phyloP scores from a whole-genome alignment of 768 basidiomycete genomes.

The Russula emetica region DNA sequence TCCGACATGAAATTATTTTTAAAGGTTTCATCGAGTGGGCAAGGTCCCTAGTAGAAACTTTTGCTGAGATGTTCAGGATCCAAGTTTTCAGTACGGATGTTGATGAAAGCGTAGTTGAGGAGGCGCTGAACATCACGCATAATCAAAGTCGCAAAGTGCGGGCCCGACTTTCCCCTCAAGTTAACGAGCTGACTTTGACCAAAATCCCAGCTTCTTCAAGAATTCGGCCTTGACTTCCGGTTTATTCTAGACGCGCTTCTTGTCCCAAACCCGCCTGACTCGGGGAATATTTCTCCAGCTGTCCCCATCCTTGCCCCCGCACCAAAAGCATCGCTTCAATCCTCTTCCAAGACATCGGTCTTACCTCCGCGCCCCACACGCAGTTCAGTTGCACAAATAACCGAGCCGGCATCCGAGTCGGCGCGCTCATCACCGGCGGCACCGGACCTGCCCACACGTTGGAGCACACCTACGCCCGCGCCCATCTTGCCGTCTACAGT shows the following conservation, averaged over 20 bases:
- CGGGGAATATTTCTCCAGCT: slow-evolving; percentile 30
- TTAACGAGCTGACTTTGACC: not conserved
- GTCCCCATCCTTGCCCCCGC: slow-evolving; percentile 28
- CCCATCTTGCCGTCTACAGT: not conserved
- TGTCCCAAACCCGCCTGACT: slow-evolving; percentile 39
- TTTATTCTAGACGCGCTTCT: slow-evolving; percentile 82
- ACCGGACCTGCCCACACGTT: slow-evolving; percentile 1
- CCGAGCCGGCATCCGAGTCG: not conserved
- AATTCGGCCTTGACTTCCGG: slow-evolving; percentile 91
- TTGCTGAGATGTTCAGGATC: slow-evolving; percentile 78
- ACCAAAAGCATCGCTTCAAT: slow-evolving; percentile 34
- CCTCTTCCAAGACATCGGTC: slow-evolving; percentile 17
- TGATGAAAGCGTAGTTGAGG: slow-evolving; percentile 64
- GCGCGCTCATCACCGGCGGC: slow-evolving; percentile 14
- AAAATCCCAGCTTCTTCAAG: slow-evolving; percentile 66
- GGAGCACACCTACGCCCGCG: not conserved
- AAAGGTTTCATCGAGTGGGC: slow-evolving; percentile 95
- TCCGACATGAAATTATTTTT: slow-evolving; percentile 1
- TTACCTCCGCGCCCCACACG: slow-evolving; percentile 33
- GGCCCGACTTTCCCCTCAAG: too few relatives aligned
- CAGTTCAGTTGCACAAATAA: slow-evolving; percentile 14
- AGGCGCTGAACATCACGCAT: slow-evolving; percentile 72
- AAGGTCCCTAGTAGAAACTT: slow-evolving; percentile 75
- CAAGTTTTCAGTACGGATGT: slow-evolving; percentile 88
- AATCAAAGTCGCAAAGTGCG: slow-evolving; percentile 79